Evolutionary conservation across 2,329 filamentous ascomycete genomes (phyloP), one percentile per base, ranked within the genome.

Genomic region (Thielaviopsis musarum): DNA sequence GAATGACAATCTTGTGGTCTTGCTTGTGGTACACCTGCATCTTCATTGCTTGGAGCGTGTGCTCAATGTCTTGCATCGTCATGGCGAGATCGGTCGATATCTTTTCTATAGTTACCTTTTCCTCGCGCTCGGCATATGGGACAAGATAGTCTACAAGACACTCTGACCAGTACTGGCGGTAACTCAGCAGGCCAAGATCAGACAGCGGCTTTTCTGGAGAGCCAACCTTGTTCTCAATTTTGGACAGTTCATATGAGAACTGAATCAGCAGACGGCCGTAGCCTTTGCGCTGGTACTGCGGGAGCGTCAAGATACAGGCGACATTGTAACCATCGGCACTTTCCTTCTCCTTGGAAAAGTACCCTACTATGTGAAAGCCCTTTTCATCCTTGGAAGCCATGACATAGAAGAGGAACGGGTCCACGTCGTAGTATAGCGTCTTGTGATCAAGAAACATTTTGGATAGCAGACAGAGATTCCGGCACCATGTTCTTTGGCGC

Each of bases 381-480:
- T 90, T 85, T 56, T 95, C 89, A 64, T 91, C 88, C 65, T 87
- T 83, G 49, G 84, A 85, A 26, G 88, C 88, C 91, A 98, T 96
- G 70, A 95, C 91, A 72, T 98, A 98, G 75, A 98, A 98, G 41
- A 98, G 74, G 69, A 98, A 98, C 0, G 93, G 93, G 64, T 98
- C 93, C n/a, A 98, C 93, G 66, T 98, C 93, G 74, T 98, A 98
- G 75, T 96, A 98, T 7, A 98, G 82, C 5, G 93, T 97, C 72
- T 98, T 98, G 70, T 96, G 94, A 65, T 95, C 93, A 45, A 98
- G 78, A 69, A 98, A 98, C 73, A 97, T 88, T 68, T 98, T 98
- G 22, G 87, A 93, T 17, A 98, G 76, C 10, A 98, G 76, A 70
- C 93, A 98, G 5, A 98, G 78, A 66, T 98, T 98, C 57, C 94